Percentiles rank a stretch among this genome's conserved stretches.
Conservation (phyloP, 1,284 basidiomycete genomes). For the Grifola frondosa region DNA sequence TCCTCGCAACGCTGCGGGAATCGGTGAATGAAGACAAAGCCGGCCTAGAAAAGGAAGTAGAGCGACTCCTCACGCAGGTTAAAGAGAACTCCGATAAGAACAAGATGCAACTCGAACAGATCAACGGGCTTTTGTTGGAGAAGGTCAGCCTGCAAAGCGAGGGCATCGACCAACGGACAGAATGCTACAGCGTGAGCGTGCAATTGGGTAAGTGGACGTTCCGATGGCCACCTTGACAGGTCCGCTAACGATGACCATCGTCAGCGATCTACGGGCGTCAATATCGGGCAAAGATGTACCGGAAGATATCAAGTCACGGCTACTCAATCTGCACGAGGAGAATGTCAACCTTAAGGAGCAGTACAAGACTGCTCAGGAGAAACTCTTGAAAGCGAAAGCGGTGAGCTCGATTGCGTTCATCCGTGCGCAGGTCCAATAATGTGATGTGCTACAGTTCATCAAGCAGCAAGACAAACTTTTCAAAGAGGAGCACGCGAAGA, state of each 20-base stretch:
- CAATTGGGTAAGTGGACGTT: constrained; percentile 69
- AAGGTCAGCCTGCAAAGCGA: constrained; percentile 90
- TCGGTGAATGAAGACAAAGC: constrained; percentile 88
- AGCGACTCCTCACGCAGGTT: constrained; percentile 66
- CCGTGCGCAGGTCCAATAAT: not conserved
- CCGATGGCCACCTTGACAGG: too few species aligned
- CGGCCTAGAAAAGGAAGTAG: constrained; percentile 68
- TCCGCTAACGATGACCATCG: too few species aligned
- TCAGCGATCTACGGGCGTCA: constrained; percentile 71
- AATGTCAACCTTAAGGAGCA: constrained; percentile 72
- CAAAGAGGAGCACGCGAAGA: constrained; percentile 70
- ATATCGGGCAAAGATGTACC: constrained; percentile 75
- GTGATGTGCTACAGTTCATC: constrained; percentile 67
- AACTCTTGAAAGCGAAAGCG: constrained; percentile 77
- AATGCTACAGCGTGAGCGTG: constrained; percentile 79
- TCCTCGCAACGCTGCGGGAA: constrained; percentile 79
- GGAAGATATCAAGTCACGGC: constrained; percentile 74
- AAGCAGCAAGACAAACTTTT: constrained; percentile 89
- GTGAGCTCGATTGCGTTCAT: constrained; percentile 39
- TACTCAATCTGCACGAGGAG: constrained; percentile 79
- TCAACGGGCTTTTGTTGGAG: constrained; percentile 83
- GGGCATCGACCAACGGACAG: constrained; percentile 83
- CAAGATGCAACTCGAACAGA: constrained; percentile 89
- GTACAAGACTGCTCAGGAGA: constrained; percentile 72
- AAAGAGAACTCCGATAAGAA: constrained; percentile 80